These are phyloP conservation scores for Pythium apleroticum DNA, from an alignment of 352 stramenopile species.

Conservation along the genomic window DNA sequence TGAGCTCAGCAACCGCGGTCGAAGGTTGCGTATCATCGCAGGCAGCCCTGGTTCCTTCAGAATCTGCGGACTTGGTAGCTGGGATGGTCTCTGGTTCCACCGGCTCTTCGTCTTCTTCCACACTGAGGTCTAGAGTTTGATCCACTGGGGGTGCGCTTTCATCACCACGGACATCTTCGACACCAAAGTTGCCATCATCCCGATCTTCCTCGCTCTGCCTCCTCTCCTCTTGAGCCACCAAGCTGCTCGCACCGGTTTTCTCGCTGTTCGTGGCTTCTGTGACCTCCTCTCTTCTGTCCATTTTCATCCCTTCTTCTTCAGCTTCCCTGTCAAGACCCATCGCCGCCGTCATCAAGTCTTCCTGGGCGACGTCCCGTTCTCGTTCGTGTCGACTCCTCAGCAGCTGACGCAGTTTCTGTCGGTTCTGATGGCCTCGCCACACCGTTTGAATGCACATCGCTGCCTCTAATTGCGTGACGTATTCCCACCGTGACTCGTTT, in stretches of 20 bases:
- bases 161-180: background rate
- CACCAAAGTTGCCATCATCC: background rate
- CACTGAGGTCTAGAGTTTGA: background rate
- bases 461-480: slow-evolving; percentile 37
- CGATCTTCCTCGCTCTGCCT: background rate
- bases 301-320: background rate
- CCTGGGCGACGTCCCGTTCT: background rate
- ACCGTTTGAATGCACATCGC: slow-evolving; percentile 48
- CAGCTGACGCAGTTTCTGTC: slow-evolving; percentile 1
- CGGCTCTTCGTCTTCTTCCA: background rate
- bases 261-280: background rate
- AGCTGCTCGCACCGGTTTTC: background rate
- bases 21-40: too few relatives aligned
- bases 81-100: background rate
- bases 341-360: background rate
- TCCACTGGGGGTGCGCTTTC: background rate
- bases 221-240: background rate
- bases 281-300: background rate
- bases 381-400: background rate
- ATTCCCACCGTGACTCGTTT: slow-evolving; percentile 18
- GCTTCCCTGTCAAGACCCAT: background rate
- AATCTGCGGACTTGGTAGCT: background rate
- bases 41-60: too few relatives aligned
- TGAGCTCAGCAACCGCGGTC: too few relatives aligned
- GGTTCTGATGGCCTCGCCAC: slow-evolving; percentile 33